A percentile compares a stretch with the other conserved stretches of the same genome.
Evolutionary conservation across 495 filamentous ascomycete species (phyloP).

Genomic region (Clohesyomyces aquaticus): DNA sequence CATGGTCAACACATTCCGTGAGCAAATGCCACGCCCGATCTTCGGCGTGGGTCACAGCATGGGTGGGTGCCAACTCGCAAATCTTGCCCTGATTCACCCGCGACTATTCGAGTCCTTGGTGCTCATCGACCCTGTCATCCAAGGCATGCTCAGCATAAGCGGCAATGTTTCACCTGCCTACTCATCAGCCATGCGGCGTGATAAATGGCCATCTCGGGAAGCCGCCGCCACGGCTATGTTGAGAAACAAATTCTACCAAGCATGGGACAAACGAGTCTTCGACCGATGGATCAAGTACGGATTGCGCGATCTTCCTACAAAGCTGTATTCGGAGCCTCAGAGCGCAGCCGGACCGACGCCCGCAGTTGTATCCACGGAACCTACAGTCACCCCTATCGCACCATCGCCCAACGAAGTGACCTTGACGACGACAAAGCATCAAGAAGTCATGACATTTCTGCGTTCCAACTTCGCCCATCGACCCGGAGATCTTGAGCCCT

Average conservation of each 20-base stretch:
- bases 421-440: constrained; percentile 48
- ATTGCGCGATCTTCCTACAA: constrained; percentile 48
- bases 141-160: constrained; percentile 44
- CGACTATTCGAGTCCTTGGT: constrained; percentile 76
- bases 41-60: constrained; percentile 90
- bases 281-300: constrained; percentile 49
- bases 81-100: constrained; percentile 75
- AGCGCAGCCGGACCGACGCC: constrained; percentile 30
- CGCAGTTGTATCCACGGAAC: constrained; percentile 32
- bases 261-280: constrained; percentile 46
- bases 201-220: constrained; percentile 45
- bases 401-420: constrained; percentile 43
- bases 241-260: constrained; percentile 48
- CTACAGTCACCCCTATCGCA: constrained; percentile 33
- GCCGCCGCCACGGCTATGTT: constrained; percentile 40
- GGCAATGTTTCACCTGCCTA: constrained; percentile 45
- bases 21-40: constrained; percentile 83
- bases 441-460: constrained; percentile 51
- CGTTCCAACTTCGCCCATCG: constrained; percentile 41
- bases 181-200: constrained; percentile 43
- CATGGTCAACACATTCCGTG: constrained; percentile 81
- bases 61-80: constrained; percentile 70
- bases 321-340: constrained; percentile 41
- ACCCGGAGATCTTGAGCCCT: constrained; percentile 15
- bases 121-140: constrained; percentile 80